phyloP scores from a whole-genome alignment of 2,329 filamentous ascomycete genomes.

The Hawksworthiomyces lignivorus region DNA sequence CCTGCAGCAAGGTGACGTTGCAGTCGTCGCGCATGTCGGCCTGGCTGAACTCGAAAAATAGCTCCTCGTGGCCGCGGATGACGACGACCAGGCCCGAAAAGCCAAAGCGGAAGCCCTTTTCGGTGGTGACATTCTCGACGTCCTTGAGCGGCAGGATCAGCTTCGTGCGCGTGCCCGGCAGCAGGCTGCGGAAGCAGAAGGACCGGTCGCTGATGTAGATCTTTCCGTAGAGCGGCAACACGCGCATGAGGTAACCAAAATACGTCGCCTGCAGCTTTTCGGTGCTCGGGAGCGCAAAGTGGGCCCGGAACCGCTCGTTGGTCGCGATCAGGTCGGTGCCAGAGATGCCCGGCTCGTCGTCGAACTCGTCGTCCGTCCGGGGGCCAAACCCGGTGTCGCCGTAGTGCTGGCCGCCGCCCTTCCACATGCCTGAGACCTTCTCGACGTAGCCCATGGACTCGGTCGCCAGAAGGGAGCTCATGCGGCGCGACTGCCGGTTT shows the following conservation, averaged over 20 bases:
- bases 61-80: constrained; percentile 86
- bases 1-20: constrained; percentile 69
- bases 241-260: constrained; percentile 84
- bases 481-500: constrained; percentile 67
- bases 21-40: constrained; percentile 81
- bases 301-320: constrained; percentile 75
- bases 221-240: constrained; percentile 89
- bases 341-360: constrained; percentile 32
- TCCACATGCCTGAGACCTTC: constrained; percentile 96
- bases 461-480: constrained; percentile 75
- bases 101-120: constrained; percentile 87
- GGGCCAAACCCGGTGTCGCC: constrained; percentile 40
- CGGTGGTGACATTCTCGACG: constrained; percentile 87
- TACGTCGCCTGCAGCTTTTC: constrained; percentile 85
- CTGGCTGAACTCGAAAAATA: constrained; percentile 89
- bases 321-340: constrained; percentile 59
- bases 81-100: constrained; percentile 89
- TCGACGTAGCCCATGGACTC: constrained; percentile 96
- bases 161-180: constrained; percentile 86
- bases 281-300: constrained; percentile 79
- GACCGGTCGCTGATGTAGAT: constrained; percentile 84
- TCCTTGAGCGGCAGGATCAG: constrained; percentile 85
- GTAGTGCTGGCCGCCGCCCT: constrained; percentile 85
- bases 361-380: constrained; percentile 45
- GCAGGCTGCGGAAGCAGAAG: constrained; percentile 87